Conservation (phyloP, 176 grass and related monocot species). For the Phoenix dactylifera region DNA sequence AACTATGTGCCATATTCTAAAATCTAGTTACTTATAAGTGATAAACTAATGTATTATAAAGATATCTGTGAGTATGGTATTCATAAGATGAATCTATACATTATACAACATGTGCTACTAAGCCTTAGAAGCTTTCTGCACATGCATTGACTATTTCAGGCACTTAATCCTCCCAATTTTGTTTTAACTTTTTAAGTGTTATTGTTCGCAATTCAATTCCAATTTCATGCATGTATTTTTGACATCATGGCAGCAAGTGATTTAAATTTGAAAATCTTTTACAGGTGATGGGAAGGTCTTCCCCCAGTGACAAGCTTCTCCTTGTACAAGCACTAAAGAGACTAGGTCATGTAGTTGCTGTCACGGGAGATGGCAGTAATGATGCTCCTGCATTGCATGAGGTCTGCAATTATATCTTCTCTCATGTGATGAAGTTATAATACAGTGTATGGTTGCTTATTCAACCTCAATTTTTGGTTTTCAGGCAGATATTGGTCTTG, state of each 20-base stretch:
- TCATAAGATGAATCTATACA: no score
- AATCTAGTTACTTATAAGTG: no score
- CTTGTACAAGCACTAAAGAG: conserved; percentile 71
- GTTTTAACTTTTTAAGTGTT: no score
- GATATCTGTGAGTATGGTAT: no score
- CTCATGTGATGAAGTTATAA: neutral
- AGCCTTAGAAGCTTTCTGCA: no score
- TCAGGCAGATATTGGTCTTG: conserved; percentile 94
- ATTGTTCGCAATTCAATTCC: no score
- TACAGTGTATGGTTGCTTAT: neutral
- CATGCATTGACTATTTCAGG: no score
- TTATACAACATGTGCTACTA: no score
- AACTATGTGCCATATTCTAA: no score
- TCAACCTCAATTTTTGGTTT: conserved; percentile 16
- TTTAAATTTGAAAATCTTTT: neutral
- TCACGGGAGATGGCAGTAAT: conserved; percentile 96
- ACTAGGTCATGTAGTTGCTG: conserved; percentile 75
- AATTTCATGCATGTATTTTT: no score
- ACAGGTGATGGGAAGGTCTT: conserved; percentile 93
- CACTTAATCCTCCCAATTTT: no score
- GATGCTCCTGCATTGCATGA: conserved; percentile 91
- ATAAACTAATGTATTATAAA: no score
- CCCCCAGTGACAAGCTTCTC: conserved; percentile 89
- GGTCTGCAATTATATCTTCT: conserved; percentile 31
- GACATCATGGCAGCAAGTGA: neutral